Base-by-base conservation (phyloP, 2,329 filamentous ascomycete species). In the Colletotrichum filicis region DNA sequence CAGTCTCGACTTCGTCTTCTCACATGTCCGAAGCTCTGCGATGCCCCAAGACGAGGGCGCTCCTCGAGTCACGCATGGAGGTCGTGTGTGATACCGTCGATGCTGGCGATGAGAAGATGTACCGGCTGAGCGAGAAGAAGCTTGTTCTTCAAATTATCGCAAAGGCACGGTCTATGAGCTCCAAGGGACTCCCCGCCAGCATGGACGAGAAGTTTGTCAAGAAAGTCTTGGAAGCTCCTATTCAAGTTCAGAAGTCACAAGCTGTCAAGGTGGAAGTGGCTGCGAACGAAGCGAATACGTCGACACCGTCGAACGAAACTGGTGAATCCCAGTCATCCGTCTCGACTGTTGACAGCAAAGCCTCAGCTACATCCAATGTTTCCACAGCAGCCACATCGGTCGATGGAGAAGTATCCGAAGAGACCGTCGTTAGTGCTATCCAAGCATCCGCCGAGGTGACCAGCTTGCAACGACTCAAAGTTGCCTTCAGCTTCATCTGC, bases 121-220 rank as follows among this genome's bases (percentile, higher is more conserved):
- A 93, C 82, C 91, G 95, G 14, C 84, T 97, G 28, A 97, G 88
- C 77, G 88, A 93, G 78, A 84, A 87, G 14, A 97, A 95, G 79
- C 87, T 98, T 1, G 78, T 93, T 7, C 79, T 82, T 2, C 87
- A 92, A 68, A 79, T 98, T 1, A 75, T 95, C 7, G 79, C 82
- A 22, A 98, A 98, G 81, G 95, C 95, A 5, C 87, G 87, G 74
- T 87, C 86, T 5, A 93, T 97, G 87, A 86, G 87, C n/a, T 82
- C 84, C 5, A 85, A 83, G 1, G 90, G 91, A 0, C 83, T 98
- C 11, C 95, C 97, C 1, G 83, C 86, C 7, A 97, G 93, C 77
- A 89, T 99, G 87, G 96, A 98, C 79, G 93, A 97, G 59, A 92
- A 90, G 55, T 97, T 98, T 77, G 91, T 99, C 9, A 89, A 87